Conservation (phyloP, 2,329 filamentous ascomycete genomes). For the Scedosporium apiospermum region DNA sequence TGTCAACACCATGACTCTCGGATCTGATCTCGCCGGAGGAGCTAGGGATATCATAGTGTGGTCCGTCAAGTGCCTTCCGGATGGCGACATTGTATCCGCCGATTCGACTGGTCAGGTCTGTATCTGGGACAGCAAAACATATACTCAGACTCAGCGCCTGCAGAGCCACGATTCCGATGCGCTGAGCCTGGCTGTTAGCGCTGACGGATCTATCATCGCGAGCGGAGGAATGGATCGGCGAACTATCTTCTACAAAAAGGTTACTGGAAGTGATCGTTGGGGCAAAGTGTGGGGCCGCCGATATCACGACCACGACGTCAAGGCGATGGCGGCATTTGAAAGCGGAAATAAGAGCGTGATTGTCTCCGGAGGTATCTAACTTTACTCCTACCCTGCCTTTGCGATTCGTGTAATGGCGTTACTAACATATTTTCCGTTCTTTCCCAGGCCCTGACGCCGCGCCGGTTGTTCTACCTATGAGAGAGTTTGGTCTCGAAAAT, state of each 20-base stretch:
- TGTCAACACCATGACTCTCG: constrained; percentile 75
- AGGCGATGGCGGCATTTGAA: constrained; percentile 86
- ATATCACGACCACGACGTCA: constrained; percentile 91
- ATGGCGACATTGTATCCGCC: constrained; percentile 85
- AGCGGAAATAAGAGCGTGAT: constrained; percentile 73
- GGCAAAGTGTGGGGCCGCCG: constrained; percentile 74
- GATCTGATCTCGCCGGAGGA: constrained; percentile 65
- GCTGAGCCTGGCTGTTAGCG: constrained; percentile 73
- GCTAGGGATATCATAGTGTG: constrained; percentile 84
- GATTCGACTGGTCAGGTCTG: constrained; percentile 91
- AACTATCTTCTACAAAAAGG: constrained; percentile 72
- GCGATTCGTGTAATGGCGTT: neutral
- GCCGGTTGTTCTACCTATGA: constrained; percentile 71
- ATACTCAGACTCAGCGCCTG: constrained; percentile 77
- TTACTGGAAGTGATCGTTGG: constrained; percentile 59
- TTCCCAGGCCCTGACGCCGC: constrained; percentile 69
- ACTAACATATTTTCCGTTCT: constrained; percentile 14
- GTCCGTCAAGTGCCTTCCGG: constrained; percentile 80
- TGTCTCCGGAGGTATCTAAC: constrained; percentile 73
- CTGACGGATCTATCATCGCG: constrained; percentile 71
- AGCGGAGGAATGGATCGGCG: constrained; percentile 88
- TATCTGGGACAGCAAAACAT: constrained; percentile 90
- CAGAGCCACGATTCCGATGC: constrained; percentile 85
- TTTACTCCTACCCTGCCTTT: neutral
- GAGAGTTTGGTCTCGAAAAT: constrained; percentile 66